A percentile compares a stretch with the other conserved stretches of the same genome.
Evolutionary conservation across 2,329 filamentous ascomycete species (phyloP).

Genomic region (Sclerotinia sclerotiorum): DNA sequence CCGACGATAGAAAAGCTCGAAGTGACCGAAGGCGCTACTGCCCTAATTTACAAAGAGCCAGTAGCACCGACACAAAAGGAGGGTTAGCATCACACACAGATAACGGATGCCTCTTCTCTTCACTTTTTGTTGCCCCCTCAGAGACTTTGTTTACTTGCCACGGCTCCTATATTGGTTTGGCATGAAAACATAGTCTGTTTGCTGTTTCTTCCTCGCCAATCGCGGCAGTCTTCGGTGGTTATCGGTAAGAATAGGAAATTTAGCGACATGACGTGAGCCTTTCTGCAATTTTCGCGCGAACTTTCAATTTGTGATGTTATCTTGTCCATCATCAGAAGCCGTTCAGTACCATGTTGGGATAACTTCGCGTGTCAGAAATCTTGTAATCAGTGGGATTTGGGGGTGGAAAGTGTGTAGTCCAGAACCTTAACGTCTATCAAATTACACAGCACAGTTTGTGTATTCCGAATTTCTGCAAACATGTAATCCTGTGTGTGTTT

Average conservation of each 20-base stretch:
- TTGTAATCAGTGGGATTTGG: background rate
- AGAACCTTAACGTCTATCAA: background rate
- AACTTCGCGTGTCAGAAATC: background rate
- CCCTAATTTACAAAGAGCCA: background rate
- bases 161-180: background rate
- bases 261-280: background rate
- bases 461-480: background rate
- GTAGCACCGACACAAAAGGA: background rate
- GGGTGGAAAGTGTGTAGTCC: background rate
- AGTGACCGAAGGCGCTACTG: conserved; percentile 27
- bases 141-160: background rate
- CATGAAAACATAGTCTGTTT: background rate
- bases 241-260: background rate
- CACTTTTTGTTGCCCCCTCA: background rate
- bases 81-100: background rate
- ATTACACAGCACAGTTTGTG: background rate
- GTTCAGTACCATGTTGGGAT: background rate
- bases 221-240: background rate
- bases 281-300: background rate
- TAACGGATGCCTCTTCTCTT: no score
- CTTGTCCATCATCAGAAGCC: background rate
- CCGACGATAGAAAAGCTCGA: conserved; percentile 29
- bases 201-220: background rate
- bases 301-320: background rate
- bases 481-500: background rate